phyloP scores from a whole-genome alignment of 2,329 filamentous ascomycete species.

The Diaporthe humulicola region DNA sequence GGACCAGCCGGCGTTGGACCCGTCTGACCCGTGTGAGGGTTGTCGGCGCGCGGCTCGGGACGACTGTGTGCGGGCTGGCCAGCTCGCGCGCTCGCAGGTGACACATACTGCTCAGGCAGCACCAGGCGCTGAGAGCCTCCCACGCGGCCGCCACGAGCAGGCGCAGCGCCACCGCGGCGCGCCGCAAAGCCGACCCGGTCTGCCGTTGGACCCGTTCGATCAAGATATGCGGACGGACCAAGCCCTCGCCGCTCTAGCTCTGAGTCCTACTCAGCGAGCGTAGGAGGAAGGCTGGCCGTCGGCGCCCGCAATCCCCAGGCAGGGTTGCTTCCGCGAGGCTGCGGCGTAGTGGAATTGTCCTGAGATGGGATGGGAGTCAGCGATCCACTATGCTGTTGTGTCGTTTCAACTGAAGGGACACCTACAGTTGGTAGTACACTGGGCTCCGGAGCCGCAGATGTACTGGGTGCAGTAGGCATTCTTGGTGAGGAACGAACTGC shows the following conservation, averaged over 20 bases:
- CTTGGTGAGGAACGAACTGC: too few relatives aligned
- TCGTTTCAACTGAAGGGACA: not conserved
- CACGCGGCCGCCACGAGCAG: not conserved
- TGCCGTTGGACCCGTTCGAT: too few relatives aligned
- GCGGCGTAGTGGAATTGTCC: not conserved
- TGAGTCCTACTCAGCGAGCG: constrained; percentile 1
- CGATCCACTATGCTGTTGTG: not conserved
- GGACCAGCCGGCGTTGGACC: not conserved
- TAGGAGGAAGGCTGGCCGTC: not conserved
- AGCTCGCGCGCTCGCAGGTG: not conserved
- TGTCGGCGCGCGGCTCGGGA: not conserved
- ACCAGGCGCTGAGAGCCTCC: not conserved
- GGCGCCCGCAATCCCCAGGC: not conserved
- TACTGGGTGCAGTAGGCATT: not conserved
- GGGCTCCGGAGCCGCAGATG: not conserved
- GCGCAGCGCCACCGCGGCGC: not conserved
- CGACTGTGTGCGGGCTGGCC: not conserved
- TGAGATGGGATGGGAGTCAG: not conserved
- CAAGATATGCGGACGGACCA: not conserved
- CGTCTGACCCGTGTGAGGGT: not conserved
- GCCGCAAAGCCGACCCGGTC: not conserved
- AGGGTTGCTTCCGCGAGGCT: not conserved
- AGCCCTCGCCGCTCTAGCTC: not conserved
- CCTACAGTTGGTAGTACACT: not conserved
- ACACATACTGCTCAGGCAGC: not conserved